Evolutionary conservation across 2,329 filamentous ascomycete genomes (phyloP), one percentile per base, ranked within the genome.

Genomic region (Thermothelomyces thermophilus): DNA sequence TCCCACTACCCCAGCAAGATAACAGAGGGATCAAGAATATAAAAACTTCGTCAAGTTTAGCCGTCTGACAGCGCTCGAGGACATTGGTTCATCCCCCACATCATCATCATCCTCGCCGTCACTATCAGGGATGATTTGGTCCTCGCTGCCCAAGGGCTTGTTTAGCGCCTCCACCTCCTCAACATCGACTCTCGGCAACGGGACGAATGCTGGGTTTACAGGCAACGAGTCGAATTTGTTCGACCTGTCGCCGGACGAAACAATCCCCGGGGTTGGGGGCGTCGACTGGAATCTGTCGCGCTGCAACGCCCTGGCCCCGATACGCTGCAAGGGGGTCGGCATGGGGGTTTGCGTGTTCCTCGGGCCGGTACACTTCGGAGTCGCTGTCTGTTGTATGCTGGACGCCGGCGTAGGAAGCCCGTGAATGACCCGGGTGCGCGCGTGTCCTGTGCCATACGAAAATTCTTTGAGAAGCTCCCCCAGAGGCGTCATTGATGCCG

Each of bases 81-180:
- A 28, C 14, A 14, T 58, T 7, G 54, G 54, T 7, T 55, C 55
- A 3, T 64, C 63, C 2, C 52, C 56, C 30, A 73, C 70, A 10
- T 3, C 26, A 9, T 3, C 26, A 9, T 73, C 72, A 16, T 68
- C 68, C 48, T 76, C 74, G 16, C 58, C 72, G 51, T 76, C 74
- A 53, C 75, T 78, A 60, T 75, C 75, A 22, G 73, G 73, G 13
- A 76, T 63, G 53, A 82, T 72, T 48, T 77, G 70, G 50, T 82
- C 79, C 60, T 82, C 79, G 58, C 78, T 82, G 13, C 79, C 78
- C 5, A 66, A 55, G 10, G 67, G 52, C 46, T 58, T 61, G 56
- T 79, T 76, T 36, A 80, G 61, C 2, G 74, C 73, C 56, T 74
- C 74, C 3, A 80, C 68, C 57, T 81, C 77, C 7, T 66, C 67